phyloP scores from a whole-genome alignment of 768 basidiomycete species.

The Lentinula boryana region DNA sequence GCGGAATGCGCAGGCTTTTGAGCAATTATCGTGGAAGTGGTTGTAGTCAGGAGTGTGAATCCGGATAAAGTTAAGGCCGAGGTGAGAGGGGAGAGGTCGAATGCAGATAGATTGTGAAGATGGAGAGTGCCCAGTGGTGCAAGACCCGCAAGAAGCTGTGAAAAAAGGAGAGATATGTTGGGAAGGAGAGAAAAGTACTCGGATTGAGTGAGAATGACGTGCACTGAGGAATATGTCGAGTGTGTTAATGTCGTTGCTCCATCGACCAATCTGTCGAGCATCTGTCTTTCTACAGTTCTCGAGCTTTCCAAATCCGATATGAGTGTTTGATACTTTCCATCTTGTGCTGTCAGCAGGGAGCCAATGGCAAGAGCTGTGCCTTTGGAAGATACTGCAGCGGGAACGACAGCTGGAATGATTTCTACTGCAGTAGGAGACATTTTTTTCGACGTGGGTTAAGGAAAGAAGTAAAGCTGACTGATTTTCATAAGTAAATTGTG shows the following conservation, averaged over 20 bases:
- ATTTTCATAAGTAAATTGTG: background rate
- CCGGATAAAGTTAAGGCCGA: slow-evolving; percentile 62
- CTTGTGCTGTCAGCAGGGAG: slow-evolving; percentile 69
- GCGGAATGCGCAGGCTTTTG: slow-evolving; percentile 59
- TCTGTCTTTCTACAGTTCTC: slow-evolving; percentile 64
- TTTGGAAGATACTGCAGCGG: slow-evolving; percentile 20
- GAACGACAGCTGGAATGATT: slow-evolving; percentile 6
- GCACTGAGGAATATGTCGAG: slow-evolving; percentile 56
- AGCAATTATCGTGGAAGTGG: slow-evolving; percentile 46
- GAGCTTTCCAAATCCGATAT: slow-evolving; percentile 53
- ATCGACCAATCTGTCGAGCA: slow-evolving; percentile 79
- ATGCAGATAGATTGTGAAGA: slow-evolving; percentile 45
- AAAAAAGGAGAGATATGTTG: slow-evolving; percentile 48
- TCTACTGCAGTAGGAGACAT: slow-evolving; percentile 66
- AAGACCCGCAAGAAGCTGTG: slow-evolving; percentile 55
- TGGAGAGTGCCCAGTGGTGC: slow-evolving; percentile 65
- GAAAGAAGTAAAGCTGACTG: slow-evolving; percentile 3
- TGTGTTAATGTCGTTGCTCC: slow-evolving; percentile 55
- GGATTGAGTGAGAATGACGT: slow-evolving; percentile 55
- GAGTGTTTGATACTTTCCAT: slow-evolving; percentile 73
- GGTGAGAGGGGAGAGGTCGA: slow-evolving; percentile 36
- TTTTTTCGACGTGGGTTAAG: background rate
- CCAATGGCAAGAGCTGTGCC: slow-evolving; percentile 68
- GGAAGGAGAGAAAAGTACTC: slow-evolving; percentile 59
- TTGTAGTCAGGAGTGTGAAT: slow-evolving; percentile 49